Evolutionary conservation across 306 rosid species (phyloP).

Genomic region (Morella rubra): DNA sequence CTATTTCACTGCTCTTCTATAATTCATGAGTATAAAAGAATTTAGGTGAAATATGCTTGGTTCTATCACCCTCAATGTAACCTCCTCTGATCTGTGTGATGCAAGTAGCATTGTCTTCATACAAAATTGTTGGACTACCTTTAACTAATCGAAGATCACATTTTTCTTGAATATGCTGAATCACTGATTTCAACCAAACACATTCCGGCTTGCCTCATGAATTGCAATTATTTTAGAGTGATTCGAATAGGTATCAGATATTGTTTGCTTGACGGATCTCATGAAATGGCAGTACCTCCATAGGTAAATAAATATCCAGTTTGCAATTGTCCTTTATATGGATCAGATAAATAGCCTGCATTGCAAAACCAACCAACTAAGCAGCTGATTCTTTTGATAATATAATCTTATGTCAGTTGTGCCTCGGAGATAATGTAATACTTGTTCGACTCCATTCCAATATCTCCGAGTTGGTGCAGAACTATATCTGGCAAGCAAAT

Average conservation of each 20-base stretch:
- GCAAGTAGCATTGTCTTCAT: neutral
- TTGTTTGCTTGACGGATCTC: neutral
- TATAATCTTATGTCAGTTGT: too few species aligned
- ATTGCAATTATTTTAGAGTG: conserved; percentile 8
- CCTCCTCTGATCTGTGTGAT: neutral
- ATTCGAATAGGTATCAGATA: neutral
- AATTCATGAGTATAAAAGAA: neutral
- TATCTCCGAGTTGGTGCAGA: too few species aligned
- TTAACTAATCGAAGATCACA: neutral
- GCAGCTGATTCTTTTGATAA: too few species aligned
- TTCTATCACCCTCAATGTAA: neutral
- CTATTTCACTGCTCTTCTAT: too few species aligned
- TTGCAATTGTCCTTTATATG: too few species aligned
- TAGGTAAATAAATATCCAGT: too few species aligned
- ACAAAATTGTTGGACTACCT: neutral
- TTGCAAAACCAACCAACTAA: too few species aligned
- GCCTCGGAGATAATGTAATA: too few species aligned
- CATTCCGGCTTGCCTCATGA: neutral
- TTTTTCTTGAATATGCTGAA: neutral
- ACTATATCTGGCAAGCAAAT: conserved; percentile 11
- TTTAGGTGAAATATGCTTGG: conserved; percentile 3
- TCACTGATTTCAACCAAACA: neutral
- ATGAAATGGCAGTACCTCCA: too few species aligned
- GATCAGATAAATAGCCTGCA: too few species aligned
- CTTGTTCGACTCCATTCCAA: too few species aligned